These are phyloP conservation scores for Berberis vulgaris DNA, from an alignment of 164 flowering plant genomes.

Conservation along the genomic window DNA sequence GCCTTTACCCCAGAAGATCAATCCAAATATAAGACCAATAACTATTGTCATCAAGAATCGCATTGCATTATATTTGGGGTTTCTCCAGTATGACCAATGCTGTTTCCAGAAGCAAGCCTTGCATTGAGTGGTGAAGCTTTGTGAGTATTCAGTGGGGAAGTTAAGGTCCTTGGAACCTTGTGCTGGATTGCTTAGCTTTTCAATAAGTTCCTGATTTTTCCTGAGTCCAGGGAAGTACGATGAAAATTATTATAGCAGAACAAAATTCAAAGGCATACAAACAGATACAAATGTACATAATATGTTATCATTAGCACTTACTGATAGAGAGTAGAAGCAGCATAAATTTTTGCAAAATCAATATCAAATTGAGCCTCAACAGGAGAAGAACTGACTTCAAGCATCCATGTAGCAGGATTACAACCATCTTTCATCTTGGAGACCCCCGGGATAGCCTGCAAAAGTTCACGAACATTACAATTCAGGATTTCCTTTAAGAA, in stretches of 20 bases:
- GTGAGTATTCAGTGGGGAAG: slow-evolving; percentile 52
- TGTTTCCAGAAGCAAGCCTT: slow-evolving; percentile 63
- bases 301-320: slow-evolving; percentile 15
- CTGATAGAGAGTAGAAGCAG: slow-evolving; percentile 38
- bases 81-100: slow-evolving; percentile 53
- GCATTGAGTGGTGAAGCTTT: slow-evolving; percentile 39
- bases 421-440: slow-evolving; percentile 39
- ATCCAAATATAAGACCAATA: slow-evolving; percentile 40
- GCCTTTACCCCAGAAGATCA: slow-evolving; percentile 50
- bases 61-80: slow-evolving; percentile 40
- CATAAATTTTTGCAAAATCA: slow-evolving; percentile 48
- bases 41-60: slow-evolving; percentile 36
- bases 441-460: slow-evolving; percentile 45
- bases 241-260: neutral
- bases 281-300: neutral
- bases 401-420: slow-evolving; percentile 72
- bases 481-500: neutral
- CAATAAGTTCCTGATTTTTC: slow-evolving; percentile 33
- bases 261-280: neutral
- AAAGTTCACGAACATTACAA: slow-evolving; percentile 6
- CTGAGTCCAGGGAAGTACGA: slow-evolving; percentile 14
- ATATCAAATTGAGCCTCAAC: slow-evolving; percentile 36
- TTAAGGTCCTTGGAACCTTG: slow-evolving; percentile 43
- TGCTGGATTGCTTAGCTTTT: slow-evolving; percentile 36
- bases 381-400: slow-evolving; percentile 39